Conservation (phyloP, 768 basidiomycete genomes). For the Inosperma sp. region DNA sequence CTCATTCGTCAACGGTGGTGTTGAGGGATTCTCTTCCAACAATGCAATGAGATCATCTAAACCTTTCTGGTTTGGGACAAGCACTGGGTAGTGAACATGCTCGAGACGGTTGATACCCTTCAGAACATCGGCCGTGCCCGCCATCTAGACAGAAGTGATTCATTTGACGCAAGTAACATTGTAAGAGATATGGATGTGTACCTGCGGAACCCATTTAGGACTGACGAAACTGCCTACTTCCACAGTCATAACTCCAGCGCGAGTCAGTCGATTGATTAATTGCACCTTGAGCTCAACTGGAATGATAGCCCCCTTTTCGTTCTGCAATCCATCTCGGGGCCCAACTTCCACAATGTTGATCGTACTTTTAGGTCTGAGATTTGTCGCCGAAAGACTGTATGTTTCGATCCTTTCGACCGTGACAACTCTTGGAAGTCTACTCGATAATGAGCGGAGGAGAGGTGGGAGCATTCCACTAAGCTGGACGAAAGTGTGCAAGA, state of each 20-base stretch:
- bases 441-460: no score
- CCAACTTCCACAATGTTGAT: conserved; percentile 86
- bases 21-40: conserved; percentile 37
- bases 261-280: conserved; percentile 68
- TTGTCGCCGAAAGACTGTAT: no score
- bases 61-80: conserved; percentile 77
- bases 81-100: conserved; percentile 67
- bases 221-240: conserved; percentile 91
- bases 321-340: conserved; percentile 89
- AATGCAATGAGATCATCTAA: conserved; percentile 62
- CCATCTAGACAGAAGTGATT: conserved; percentile 56
- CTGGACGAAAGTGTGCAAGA: no score
- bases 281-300: conserved; percentile 72
- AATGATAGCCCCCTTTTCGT: conserved; percentile 65
- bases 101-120: conserved; percentile 48
- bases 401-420: no score
- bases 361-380: neutral
- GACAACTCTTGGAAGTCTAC: no score
- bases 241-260: conserved; percentile 63
- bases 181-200: neutral
- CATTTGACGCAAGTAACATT: neutral
- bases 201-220: conserved; percentile 93
- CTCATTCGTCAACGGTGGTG: conserved; percentile 65
- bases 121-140: conserved; percentile 75
- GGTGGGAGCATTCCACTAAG: no score